Conservation (phyloP, 805 yeast species). For the Kuraishia hungarica region DNA sequence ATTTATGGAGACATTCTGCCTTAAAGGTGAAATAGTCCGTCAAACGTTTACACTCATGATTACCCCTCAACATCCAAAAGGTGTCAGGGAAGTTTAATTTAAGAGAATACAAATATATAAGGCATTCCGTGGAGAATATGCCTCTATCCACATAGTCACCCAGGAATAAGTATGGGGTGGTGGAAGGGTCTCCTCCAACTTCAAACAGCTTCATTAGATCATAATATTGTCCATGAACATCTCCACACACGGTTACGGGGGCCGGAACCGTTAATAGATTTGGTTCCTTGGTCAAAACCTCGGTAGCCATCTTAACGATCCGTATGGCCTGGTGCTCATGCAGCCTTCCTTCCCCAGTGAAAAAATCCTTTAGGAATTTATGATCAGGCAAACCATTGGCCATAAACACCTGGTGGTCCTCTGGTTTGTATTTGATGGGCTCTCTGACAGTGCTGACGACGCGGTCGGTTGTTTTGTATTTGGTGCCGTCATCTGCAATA, state of each 20-base stretch:
- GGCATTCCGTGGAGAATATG: constrained; percentile 75
- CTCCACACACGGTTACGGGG: constrained; percentile 95
- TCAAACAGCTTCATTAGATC: constrained; percentile 88
- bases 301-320: constrained; percentile 60
- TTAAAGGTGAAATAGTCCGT: constrained; percentile 93
- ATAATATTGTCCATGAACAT: constrained; percentile 92
- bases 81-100: constrained; percentile 69
- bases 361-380: constrained; percentile 64
- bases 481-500: constrained; percentile 50
- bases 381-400: constrained; percentile 63
- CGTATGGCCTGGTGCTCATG: constrained; percentile 59
- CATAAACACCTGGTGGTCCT: constrained; percentile 58
- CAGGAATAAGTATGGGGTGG: constrained; percentile 71
- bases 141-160: constrained; percentile 98
- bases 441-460: constrained; percentile 50
- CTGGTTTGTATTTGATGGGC: constrained; percentile 58
- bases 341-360: constrained; percentile 74
- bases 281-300: constrained; percentile 60
- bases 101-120: constrained; percentile 67
- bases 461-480: constrained; percentile 47
- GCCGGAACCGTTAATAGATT: constrained; percentile 77
- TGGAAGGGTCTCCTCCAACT: constrained; percentile 81
- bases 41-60: constrained; percentile 90
- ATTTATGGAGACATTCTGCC: constrained; percentile 83
- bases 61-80: constrained; percentile 82